Percentiles rank a stretch among this genome's conserved stretches.
Conservation (phyloP, 139 green algal genomes). For the Chlamydomonas sp. region DNA sequence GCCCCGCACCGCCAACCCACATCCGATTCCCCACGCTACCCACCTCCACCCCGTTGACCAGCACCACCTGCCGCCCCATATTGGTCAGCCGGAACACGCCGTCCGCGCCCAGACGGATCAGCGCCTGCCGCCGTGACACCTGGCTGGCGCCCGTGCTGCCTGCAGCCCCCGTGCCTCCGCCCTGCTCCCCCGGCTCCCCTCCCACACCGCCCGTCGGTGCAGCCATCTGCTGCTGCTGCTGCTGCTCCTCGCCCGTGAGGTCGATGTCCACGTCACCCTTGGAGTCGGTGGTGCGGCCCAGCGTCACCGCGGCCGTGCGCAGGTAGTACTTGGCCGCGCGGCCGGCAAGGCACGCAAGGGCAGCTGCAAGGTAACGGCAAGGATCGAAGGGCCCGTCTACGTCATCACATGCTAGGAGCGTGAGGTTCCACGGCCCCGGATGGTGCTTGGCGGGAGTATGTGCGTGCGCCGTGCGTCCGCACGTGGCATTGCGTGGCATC, state of each 20-base stretch:
- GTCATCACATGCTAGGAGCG: background rate
- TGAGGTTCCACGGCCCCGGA: too few relatives aligned
- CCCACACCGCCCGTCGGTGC: background rate
- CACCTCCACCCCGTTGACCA: slow-evolving; percentile 31
- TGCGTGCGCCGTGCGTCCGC: too few relatives aligned
- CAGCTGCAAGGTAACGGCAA: slow-evolving; percentile 24
- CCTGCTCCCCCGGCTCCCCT: background rate
- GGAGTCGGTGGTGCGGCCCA: slow-evolving; percentile 50
- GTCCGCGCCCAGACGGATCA: slow-evolving; percentile 44
- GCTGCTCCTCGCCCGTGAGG: slow-evolving; percentile 44
- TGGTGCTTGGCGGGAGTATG: too few relatives aligned
- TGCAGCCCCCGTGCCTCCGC: background rate
- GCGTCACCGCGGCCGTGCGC: slow-evolving; percentile 33
- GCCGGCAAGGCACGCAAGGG: slow-evolving; percentile 52
- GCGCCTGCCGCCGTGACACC: slow-evolving; percentile 62
- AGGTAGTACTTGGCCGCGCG: slow-evolving; percentile 46
- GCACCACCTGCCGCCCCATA: slow-evolving; percentile 47
- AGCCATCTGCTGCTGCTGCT: background rate
- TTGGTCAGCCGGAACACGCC: slow-evolving; percentile 55
- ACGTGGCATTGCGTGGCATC: too few relatives aligned
- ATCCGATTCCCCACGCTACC: background rate
- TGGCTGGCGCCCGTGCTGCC: background rate
- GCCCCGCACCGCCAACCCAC: background rate
- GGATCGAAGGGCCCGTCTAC: background rate
- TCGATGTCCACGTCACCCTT: slow-evolving; percentile 66